A percentile compares a stretch with the other conserved stretches of the same genome.
Evolutionary conservation across 163 green algal genomes (phyloP).

Genomic region (Trebouxiophyceae sp.): DNA sequence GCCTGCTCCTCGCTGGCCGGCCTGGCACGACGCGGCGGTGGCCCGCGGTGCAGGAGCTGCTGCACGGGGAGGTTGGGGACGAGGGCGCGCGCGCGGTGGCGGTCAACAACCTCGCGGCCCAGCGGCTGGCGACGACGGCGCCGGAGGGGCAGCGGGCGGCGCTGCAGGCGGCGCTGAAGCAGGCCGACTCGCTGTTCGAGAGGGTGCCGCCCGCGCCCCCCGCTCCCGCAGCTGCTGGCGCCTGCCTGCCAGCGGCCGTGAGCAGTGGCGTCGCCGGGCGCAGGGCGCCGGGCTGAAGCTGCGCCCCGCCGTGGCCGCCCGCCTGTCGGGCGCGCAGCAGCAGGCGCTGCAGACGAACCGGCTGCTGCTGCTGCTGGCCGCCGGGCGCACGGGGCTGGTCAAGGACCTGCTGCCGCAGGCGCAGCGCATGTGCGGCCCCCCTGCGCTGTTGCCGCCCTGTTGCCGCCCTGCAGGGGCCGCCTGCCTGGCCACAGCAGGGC

Average conservation of each 20-base stretch:
- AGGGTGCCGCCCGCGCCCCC: slow-evolving; percentile 1
- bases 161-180: slow-evolving; percentile 20
- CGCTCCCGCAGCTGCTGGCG: too few species aligned
- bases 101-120: slow-evolving; percentile 52
- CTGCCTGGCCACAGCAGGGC: too few species aligned
- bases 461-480: too few species aligned
- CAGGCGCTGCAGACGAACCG: slow-evolving; percentile 61
- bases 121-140: slow-evolving; percentile 10
- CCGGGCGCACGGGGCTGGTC: slow-evolving; percentile 31
- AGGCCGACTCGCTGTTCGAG: slow-evolving; percentile 15
- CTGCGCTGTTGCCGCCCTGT: too few species aligned
- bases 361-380: slow-evolving; percentile 53
- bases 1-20: too few species aligned
- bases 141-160: background rate
- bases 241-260: background rate
- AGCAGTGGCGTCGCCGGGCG: background rate
- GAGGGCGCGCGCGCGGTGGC: slow-evolving; percentile 42
- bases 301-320: slow-evolving; percentile 32
- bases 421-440: too few species aligned
- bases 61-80: slow-evolving; percentile 33
- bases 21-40: too few species aligned
- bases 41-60: slow-evolving; percentile 15
- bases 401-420: too few species aligned
- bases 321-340: slow-evolving; percentile 60
- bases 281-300: background rate